Percentiles rank a stretch among this genome's conserved stretches.
Evolutionary conservation across 768 basidiomycete species (phyloP).

Genomic region (Hirschioporus abietinus): DNA sequence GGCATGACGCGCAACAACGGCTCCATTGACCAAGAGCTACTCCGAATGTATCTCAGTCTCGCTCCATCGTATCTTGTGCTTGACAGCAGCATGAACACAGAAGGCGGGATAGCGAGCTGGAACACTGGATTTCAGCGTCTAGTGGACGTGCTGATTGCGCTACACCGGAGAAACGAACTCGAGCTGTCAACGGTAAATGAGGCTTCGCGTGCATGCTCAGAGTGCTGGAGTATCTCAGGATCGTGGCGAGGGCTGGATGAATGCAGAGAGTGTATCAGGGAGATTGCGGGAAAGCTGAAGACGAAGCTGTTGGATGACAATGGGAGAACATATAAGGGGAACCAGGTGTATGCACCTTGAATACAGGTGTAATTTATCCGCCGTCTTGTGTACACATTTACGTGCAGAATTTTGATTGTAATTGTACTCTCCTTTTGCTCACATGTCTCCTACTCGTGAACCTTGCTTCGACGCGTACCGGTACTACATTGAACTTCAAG

Average conservation of each 20-base stretch:
- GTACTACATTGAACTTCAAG: no score
- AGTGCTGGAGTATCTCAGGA: slow-evolving; percentile 72
- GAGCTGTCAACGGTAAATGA: slow-evolving; percentile 73
- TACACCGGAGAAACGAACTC: slow-evolving; percentile 61
- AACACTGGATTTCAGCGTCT: slow-evolving; percentile 59
- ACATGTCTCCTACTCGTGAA: no score
- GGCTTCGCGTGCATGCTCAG: slow-evolving; percentile 66
- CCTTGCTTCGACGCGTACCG: no score
- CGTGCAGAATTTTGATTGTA: no score
- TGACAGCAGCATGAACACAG: slow-evolving; percentile 60
- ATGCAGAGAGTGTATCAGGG: slow-evolving; percentile 55
- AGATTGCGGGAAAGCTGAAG: slow-evolving; percentile 57
- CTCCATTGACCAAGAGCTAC: slow-evolving; percentile 51
- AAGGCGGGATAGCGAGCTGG: slow-evolving; percentile 57
- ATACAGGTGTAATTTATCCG: not conserved
- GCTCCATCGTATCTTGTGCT: slow-evolving; percentile 77
- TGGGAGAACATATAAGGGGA: slow-evolving; percentile 37
- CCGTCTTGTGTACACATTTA: no score
- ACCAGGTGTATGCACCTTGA: slow-evolving; percentile 31
- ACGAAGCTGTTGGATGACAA: slow-evolving; percentile 50
- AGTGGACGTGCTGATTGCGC: slow-evolving; percentile 67
- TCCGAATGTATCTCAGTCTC: slow-evolving; percentile 62
- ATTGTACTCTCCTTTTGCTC: no score
- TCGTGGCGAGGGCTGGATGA: slow-evolving; percentile 66
- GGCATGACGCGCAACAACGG: slow-evolving; percentile 42